Base-by-base conservation (phyloP, 371 early-diverging fungal genomes). In the Rhizopus delemar region DNA sequence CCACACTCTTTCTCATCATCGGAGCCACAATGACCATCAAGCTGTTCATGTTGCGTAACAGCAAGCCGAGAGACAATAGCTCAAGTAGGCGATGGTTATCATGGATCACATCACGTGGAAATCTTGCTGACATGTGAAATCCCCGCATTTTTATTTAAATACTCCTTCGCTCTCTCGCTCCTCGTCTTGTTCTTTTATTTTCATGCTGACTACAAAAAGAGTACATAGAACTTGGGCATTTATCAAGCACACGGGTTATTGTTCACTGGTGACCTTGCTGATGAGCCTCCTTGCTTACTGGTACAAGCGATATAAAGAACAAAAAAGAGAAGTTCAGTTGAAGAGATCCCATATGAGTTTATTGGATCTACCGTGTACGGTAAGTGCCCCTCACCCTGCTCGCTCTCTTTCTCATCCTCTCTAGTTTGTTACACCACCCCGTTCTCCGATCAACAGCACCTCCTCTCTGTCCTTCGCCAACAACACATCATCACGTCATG, bases 371-470 rank as follows among this genome's bases (percentile, higher is more conserved):
- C 22, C 22, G 22, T 22, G 22, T 22, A 22, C 22, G 22, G 22
- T 22, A 22, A 22, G 22, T 22, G 2, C 0, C 0, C 22, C 22
- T 22, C 22, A 22, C 22, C 22, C 22, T 22, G 22, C 22, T 22
- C 22, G 22, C 22, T 22, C 22, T 22, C 22, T 22, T 22, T 22
- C 22, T 22, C 2, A 22, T 22, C 22, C 22, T 2, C 22, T 22
- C 22, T 22, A 22, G 22, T 2, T 22, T 22, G 0, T 22, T 22
- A 22, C 22, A 22, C 22, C 22, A 22, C 22, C 2, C 22, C 22
- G 2, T 22, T 22, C 63, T 11, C 63, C 63, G 6, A 39, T 63
- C 63, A 4, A 54, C 63, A 29, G 11, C 32, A 39, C 22, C 16
- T 4, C 3, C 51, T 16, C 29, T 51, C 11, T 28, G 56, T 45